Base-by-base conservation (phyloP, 805 yeast species). In the Schwanniomyces occidentalis region DNA sequence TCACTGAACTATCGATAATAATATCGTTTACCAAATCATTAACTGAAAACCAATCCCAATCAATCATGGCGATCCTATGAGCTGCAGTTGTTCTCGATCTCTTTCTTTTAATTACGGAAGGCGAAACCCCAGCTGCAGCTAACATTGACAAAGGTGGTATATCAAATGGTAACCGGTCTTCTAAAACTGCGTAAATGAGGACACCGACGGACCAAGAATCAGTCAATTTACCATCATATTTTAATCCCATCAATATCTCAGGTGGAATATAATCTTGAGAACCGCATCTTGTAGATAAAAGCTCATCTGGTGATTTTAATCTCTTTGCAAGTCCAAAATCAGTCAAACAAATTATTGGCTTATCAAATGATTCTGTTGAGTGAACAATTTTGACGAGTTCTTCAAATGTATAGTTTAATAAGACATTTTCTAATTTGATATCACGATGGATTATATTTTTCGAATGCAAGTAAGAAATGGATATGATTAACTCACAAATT, bases 141-240 rank as follows among this genome's bases (percentile, higher is more conserved):
- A 68, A 63, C 26, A 68, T 63, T 30, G 43, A 43, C 9, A 67
- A 64, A 2, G 89, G 90, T 2, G 90, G 82, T 2, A 86, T 78
- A 54, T 93, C 99, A 65, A 93, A 93, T 4, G 99, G 99, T 30
- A 93, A 65, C 37, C 96, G 58, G 26, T 87, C 81, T 51, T 93
- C 99, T 49, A 93, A 58, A 17, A 91, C 63, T 1, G 95, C 78
- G 52, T 89, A 93, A 1, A 90, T 61, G n/a, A 90, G 66, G 3
- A 93, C 98, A 2, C 99, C 99, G 7, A 90, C 58, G 1, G 97
- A 87, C 99, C 99, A 93, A 13, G 90, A 70, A 57, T 93, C 99
- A 31, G 93, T 83, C 44, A 86, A 79, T 34, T 85, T 75, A 8
- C 99, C 99, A 51, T 91, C 91, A 53, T 93, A 93, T 5, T 88